Conservation (phyloP, 2,329 filamentous ascomycete species). For the Chaetomiaceae sp. region DNA sequence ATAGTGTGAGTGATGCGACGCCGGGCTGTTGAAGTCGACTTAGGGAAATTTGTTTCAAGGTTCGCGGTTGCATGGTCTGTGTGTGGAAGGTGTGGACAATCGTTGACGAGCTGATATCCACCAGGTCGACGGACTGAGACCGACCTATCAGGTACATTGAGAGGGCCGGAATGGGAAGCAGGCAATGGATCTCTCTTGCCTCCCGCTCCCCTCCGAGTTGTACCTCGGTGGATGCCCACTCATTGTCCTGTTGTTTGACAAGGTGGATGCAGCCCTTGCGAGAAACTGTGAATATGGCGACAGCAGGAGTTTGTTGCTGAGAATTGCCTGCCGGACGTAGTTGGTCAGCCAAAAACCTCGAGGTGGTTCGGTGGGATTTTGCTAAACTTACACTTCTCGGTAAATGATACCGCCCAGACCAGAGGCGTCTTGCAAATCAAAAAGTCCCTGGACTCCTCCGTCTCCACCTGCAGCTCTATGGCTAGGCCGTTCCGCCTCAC, state of each 20-base stretch:
- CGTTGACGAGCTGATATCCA: slow-evolving; percentile 54
- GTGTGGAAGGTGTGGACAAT: slow-evolving; percentile 61
- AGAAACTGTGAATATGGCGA: slow-evolving; percentile 46
- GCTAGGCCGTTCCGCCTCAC: slow-evolving; percentile 62
- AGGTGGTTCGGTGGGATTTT: not conserved
- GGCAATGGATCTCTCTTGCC: slow-evolving; percentile 47
- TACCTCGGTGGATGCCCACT: slow-evolving; percentile 50
- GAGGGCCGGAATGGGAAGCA: slow-evolving; percentile 56
- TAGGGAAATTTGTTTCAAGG: slow-evolving; percentile 58
- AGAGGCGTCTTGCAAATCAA: slow-evolving; percentile 51
- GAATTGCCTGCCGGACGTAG: slow-evolving; percentile 16
- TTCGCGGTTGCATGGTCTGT: slow-evolving; percentile 53
- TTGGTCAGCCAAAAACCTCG: not conserved
- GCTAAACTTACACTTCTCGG: slow-evolving; percentile 40
- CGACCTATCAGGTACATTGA: slow-evolving; percentile 59
- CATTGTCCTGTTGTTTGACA: slow-evolving; percentile 38
- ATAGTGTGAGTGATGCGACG: slow-evolving; percentile 59
- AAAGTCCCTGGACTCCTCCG: slow-evolving; percentile 40
- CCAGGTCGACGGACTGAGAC: slow-evolving; percentile 52
- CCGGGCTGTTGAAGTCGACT: slow-evolving; percentile 44
- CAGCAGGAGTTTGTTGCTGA: slow-evolving; percentile 21
- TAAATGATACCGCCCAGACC: slow-evolving; percentile 44
- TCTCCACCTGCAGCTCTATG: slow-evolving; percentile 51
- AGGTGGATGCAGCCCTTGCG: slow-evolving; percentile 48
- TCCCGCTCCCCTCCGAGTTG: slow-evolving; percentile 34